Conservation (phyloP, 202 grass and related monocot genomes). For the Panicum virgatum region DNA sequence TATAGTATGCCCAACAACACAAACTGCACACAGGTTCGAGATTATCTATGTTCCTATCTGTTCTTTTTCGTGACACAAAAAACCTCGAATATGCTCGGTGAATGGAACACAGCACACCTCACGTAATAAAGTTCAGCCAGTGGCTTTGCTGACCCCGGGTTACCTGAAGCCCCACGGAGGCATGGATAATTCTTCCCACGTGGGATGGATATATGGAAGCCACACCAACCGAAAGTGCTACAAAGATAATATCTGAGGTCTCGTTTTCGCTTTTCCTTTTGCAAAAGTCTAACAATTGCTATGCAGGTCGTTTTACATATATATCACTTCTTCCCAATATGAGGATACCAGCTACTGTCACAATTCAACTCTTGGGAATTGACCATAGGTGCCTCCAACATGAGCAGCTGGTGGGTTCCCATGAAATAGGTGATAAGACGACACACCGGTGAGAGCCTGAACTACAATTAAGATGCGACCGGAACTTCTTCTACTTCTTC, state of each 20-base stretch:
- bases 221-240: constrained; percentile 10
- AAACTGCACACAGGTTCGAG: not conserved
- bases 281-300: constrained; percentile 26
- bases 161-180: constrained; percentile 24
- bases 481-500: constrained; percentile 62
- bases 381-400: not conserved
- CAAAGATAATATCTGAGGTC: constrained; percentile 42
- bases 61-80: not conserved
- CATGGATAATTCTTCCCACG: constrained; percentile 7
- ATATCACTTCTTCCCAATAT: not conserved
- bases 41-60: not conserved
- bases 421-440: constrained; percentile 15
- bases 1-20: constrained; percentile 16
- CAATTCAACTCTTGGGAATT: constrained; percentile 22
- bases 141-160: not conserved
- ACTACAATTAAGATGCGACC: constrained; percentile 45
- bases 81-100: not conserved
- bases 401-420: not conserved
- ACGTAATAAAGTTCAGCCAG: not conserved
- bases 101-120: constrained; percentile 1
- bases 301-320: constrained; percentile 38
- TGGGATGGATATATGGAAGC: not conserved
- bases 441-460: not conserved
- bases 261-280: constrained; percentile 33
- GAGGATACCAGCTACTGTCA: constrained; percentile 6